Evolutionary conservation across 306 rosid species (phyloP).

Genomic region (Calophaca sinica): DNA sequence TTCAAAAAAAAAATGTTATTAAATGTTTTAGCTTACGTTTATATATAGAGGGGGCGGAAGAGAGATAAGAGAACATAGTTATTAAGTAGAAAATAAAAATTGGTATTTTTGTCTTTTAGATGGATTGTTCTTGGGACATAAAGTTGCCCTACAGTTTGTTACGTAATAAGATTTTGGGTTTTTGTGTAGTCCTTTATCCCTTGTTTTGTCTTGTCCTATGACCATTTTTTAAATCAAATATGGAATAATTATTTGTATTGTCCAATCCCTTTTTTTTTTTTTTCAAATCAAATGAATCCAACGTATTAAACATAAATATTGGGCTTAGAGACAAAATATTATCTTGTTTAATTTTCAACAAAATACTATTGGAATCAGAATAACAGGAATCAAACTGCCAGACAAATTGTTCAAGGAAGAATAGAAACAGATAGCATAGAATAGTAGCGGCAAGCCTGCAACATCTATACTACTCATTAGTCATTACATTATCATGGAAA

Average conservation of each 20-base stretch:
- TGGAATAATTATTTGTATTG: not conserved
- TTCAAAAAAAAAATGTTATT: too few species aligned
- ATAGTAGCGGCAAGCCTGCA: slow-evolving; percentile 13
- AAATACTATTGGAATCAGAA: slow-evolving; percentile 13
- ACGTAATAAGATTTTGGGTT: not conserved
- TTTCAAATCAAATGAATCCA: not conserved
- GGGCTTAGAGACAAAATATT: slow-evolving; percentile 8
- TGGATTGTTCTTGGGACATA: not conserved
- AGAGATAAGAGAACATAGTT: not conserved
- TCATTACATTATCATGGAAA: slow-evolving; percentile 35
- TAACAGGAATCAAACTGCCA: slow-evolving; percentile 19
- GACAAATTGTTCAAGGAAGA: slow-evolving; percentile 6
- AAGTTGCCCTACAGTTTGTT: not conserved
- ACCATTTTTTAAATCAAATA: not conserved
- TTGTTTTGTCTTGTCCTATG: not conserved
- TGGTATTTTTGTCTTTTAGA: not conserved
- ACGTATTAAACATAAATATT: slow-evolving; percentile 11
- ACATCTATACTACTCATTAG: slow-evolving; percentile 13
- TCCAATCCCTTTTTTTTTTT: not conserved
- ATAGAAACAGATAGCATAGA: slow-evolving; percentile 11
- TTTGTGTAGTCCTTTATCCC: not conserved
- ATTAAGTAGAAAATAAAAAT: not conserved
- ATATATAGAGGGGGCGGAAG: not conserved
- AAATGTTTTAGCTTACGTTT: not conserved
- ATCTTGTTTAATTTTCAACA: slow-evolving; percentile 27